Percentiles rank a stretch among this genome's conserved stretches.
phyloP scores from a whole-genome alignment of 2,329 filamentous ascomycete genomes.

The Bipolaris victoriae region DNA sequence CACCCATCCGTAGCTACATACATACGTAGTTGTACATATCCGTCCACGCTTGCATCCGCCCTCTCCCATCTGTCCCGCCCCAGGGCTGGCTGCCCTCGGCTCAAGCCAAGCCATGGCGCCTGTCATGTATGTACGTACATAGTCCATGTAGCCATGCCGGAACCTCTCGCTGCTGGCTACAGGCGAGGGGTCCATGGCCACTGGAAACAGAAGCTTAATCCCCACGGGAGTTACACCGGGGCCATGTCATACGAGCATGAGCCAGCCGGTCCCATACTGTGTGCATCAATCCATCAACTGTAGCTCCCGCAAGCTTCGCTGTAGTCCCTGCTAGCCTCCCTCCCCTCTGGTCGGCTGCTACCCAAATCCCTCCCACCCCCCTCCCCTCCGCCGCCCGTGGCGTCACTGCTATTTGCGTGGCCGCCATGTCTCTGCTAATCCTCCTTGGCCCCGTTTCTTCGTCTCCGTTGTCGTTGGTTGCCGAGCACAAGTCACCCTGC shows the following conservation, averaged over 20 bases:
- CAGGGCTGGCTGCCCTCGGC: neutral
- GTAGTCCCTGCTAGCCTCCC: conserved; percentile 44
- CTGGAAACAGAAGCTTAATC: conserved; percentile 37
- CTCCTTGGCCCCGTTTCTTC: conserved; percentile 39
- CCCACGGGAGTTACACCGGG: conserved; percentile 48
- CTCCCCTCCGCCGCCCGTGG: conserved; percentile 39
- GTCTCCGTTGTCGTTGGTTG: conserved; percentile 38
- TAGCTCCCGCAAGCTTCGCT: conserved; percentile 49
- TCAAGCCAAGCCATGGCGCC: neutral
- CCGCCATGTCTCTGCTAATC: conserved; percentile 29
- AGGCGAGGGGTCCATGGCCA: conserved; percentile 34
- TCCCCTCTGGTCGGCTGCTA: conserved; percentile 45
- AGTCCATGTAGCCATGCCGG: neutral
- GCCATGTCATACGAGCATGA: conserved; percentile 50
- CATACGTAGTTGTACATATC: neutral
- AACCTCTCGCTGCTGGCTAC: conserved; percentile 16
- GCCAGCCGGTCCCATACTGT: conserved; percentile 39
- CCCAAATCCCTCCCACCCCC: conserved; percentile 21
- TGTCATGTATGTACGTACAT: neutral
- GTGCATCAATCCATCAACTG: conserved; percentile 40
- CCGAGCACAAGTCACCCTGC: conserved; percentile 48
- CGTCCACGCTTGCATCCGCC: neutral
- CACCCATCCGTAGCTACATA: neutral
- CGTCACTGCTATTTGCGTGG: conserved; percentile 48
- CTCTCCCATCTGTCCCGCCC: neutral